Evolutionary conservation across 768 basidiomycete species (phyloP).

Genomic region (Naganishia onofrii): DNA sequence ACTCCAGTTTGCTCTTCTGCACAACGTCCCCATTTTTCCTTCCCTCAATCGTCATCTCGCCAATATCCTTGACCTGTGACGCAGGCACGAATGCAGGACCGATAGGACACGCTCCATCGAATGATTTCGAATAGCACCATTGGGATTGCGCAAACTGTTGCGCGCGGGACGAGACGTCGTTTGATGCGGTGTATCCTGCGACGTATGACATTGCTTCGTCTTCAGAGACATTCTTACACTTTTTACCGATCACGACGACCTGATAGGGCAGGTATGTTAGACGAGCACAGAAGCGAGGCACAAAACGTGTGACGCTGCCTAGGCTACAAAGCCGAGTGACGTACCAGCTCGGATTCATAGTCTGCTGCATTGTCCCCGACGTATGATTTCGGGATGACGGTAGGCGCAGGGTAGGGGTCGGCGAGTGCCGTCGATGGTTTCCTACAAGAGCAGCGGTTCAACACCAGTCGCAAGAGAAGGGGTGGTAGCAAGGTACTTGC

Average conservation of each 20-base stretch:
- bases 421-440: constrained; percentile 49
- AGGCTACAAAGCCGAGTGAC: neutral
- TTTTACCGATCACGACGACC: constrained; percentile 72
- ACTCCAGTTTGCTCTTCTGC: constrained; percentile 79
- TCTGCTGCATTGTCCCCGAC: constrained; percentile 42
- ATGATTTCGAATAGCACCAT: constrained; percentile 84
- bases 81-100: constrained; percentile 78
- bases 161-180: constrained; percentile 71
- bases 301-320: neutral
- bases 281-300: constrained; percentile 19
- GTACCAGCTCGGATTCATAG: constrained; percentile 49
- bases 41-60: constrained; percentile 63
- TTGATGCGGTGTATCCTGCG: constrained; percentile 48
- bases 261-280: neutral
- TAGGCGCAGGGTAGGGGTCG: constrained; percentile 44
- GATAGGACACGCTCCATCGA: constrained; percentile 68
- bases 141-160: constrained; percentile 77
- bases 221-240: constrained; percentile 74
- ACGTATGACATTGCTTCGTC: constrained; percentile 80
- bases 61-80: constrained; percentile 64
- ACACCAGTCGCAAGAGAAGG: neutral
- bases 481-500: constrained; percentile 17
- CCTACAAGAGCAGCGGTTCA: constrained; percentile 5
- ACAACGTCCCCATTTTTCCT: constrained; percentile 66
- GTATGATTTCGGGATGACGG: constrained; percentile 40